Evolutionary conservation across 257 asterid genomes (phyloP), one percentile per base, ranked within the genome.

Genomic region (Lycium ferocissimum): DNA sequence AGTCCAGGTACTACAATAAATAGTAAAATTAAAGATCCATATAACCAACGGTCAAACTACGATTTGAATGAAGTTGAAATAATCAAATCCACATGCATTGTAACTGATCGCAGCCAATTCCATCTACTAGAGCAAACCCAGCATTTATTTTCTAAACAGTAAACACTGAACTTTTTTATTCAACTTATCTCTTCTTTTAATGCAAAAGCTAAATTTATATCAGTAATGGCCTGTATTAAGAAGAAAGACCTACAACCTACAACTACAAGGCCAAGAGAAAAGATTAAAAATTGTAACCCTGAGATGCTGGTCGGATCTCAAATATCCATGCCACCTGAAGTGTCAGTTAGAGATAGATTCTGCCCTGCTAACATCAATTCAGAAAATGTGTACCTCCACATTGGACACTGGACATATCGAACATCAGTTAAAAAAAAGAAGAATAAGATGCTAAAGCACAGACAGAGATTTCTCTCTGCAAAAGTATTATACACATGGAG

Each of bases 141-240:
- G 2, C n/a, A 18, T 45, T 72, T 72, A n/a, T n/a, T 72, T 72
- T 45, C 22, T 67, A 67, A 67, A 20, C 47, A 33, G 49, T 12
- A 37, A 14, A 67, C 20, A 37, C 2, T 1, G 47, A 66, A 35
- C 18, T n/a, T 26, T 13, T 14, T 37, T 13, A 37, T 14, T 67
- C 20, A 67, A 67, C 14, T 37, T 67, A 6, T 12, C 20, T 37
- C 49, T 67, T 13, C 17, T 12, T 49, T 72, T 45, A 4, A 45
- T 72, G 80, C 80, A 45, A 45, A 84, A 72, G 10, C 11, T 22
- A 72, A 45, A 45, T 66, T 12, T 33, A 66, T 66, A 33, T 72
- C 59, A n/a, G 18, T 45, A 45, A 6, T 72, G 59, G n/a, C 58
- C 59, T 72, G 59, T 72, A 20, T 70, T 72, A 0, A 72, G 15